These are phyloP conservation scores for Cardamine resedifolia DNA, from an alignment of 345 rosid genomes.

Conservation along the genomic window DNA sequence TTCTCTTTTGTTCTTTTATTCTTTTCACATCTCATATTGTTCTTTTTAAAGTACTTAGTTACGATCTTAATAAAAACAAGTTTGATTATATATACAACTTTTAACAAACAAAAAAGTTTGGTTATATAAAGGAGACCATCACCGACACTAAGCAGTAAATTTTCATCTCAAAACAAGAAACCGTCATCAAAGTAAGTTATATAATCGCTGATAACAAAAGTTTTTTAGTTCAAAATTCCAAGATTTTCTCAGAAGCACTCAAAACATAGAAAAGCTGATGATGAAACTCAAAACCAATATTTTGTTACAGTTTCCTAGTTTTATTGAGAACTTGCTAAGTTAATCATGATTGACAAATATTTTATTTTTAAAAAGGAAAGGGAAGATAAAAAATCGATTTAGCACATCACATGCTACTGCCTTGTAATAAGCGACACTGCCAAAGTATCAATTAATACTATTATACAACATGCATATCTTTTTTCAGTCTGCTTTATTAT, in stretches of 20 bases:
- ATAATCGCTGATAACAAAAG: background rate
- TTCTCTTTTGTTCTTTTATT: slow-evolving; percentile 23
- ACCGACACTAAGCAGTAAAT: background rate
- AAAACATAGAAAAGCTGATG: background rate
- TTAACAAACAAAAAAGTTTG: background rate
- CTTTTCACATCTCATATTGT: background rate
- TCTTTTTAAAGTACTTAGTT: background rate
- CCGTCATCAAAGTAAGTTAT: background rate
- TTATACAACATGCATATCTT: background rate
- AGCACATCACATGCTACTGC: slow-evolving; percentile 36
- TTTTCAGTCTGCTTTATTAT: background rate
- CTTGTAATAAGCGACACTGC: slow-evolving; percentile 32
- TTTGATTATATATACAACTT: background rate
- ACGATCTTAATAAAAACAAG: background rate
- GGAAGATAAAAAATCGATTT: slow-evolving; percentile 10
- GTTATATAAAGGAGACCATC: background rate
- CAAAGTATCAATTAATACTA: slow-evolving; percentile 20
- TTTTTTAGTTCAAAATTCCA: background rate
- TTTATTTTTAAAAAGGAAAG: background rate
- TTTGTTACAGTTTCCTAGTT: slow-evolving; percentile 19
- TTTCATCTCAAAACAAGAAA: background rate
- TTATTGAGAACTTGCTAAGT: slow-evolving; percentile 17
- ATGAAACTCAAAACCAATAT: background rate
- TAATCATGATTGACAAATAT: slow-evolving; percentile 15
- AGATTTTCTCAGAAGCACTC: background rate